A percentile compares a stretch with the other conserved stretches of the same genome.
Evolutionary conservation across 148 eudicot species (phyloP).

Genomic region (Camellia sinensis): DNA sequence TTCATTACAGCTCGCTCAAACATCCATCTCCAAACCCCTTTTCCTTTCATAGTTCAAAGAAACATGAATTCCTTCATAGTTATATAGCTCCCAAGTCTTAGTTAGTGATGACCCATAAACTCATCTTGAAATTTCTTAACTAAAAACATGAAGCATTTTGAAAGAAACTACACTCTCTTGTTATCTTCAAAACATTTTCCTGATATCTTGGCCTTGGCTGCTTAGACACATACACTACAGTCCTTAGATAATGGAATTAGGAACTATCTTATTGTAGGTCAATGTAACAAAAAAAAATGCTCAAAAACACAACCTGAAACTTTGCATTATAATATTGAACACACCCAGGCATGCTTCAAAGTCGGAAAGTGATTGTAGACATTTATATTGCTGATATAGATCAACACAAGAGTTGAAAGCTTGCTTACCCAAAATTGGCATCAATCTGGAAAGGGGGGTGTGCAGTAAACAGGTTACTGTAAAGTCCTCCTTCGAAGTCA

Average conservation of each 20-base stretch:
- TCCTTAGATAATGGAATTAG: background rate
- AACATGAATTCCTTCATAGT: background rate
- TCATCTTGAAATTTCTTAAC: background rate
- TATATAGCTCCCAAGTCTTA: background rate
- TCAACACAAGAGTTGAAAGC: background rate
- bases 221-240: background rate
- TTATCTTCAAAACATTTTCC: background rate
- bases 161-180: background rate
- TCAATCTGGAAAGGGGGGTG: slow-evolving; percentile 93
- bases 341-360: background rate
- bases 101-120: background rate
- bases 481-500: slow-evolving; percentile 67
- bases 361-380: background rate
- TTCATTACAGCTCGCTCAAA: background rate
- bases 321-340: background rate
- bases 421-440: slow-evolving; percentile 67
- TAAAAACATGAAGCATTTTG: background rate
- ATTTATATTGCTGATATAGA: background rate
- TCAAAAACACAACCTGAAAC: background rate
- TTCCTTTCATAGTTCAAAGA: background rate
- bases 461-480: slow-evolving; percentile 72
- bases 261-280: background rate
- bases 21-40: too few species aligned
- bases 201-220: background rate
- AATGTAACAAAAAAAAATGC: background rate